Evolutionary conservation across 2,329 filamentous ascomycete species (phyloP), one percentile per base, ranked within the genome.

Genomic region (Curvularia hawaiiensis): DNA sequence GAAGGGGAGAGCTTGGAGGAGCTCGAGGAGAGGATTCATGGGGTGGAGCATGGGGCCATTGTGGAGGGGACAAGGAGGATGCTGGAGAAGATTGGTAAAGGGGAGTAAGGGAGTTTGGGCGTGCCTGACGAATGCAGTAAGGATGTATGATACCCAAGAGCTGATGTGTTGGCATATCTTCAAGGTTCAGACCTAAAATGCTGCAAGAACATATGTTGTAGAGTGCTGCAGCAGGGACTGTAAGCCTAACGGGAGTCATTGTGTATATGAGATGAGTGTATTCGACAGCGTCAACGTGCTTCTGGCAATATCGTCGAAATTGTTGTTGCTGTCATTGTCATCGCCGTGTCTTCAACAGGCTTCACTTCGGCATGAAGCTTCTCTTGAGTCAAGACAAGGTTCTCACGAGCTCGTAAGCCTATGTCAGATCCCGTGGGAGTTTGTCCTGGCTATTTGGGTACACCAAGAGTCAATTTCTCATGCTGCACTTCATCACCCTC

Each of bases 11-110:
- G 80, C 24, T 69, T 94, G 54, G 83, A 86, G 33, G 83, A 84
- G 49, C 81, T 97, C 28, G 84, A 92, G 77, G 79, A 85, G 68
- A 87, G 87, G 72, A 90, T 97, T 61, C 92, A 97, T 75, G 77
- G 77, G 20, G 82, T 87, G 30, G 93, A 97, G 80, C 92, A 94
- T 79, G 82, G 83, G 61, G 78, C 92, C 64, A 92, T 97, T 67
- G 88, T 96, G 28, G 85, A 91, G 68, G 92, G 91, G 2, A 88
- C 89, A 35, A 80, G 75, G 61, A 78, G 74, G 66, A 80, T 80
- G 10, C 73, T 86, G 43, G 76, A 79, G 60, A 70, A 74, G 56
- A 61, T 79, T 30, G 31, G 4, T 14, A 48, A 61, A 50, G 63
- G 60, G 38, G 10, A 28, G 40, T 49, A 28, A 47, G 28, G 30